Conservation (phyloP, 2,329 filamentous ascomycete genomes). For the Trichothecium sympodiale region DNA sequence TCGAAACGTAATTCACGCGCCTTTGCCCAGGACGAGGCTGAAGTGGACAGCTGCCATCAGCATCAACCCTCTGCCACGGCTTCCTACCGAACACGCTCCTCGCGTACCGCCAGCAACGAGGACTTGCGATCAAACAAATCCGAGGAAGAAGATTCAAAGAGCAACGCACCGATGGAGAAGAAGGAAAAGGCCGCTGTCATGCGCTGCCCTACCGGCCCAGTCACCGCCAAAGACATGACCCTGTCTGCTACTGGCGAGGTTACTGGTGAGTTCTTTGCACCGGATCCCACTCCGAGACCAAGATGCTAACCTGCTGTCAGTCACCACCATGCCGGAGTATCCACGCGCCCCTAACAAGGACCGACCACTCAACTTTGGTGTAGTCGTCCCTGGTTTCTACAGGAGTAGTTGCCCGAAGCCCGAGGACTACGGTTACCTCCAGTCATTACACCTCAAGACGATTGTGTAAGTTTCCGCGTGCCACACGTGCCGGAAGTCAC, state of each 20-base stretch:
- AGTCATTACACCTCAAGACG: conserved; percentile 60
- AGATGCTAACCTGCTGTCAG: conserved; percentile 6
- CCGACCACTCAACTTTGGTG: conserved; percentile 62
- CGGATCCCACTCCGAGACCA: background rate
- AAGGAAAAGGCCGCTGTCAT: no score
- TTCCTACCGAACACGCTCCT: conserved; percentile 17
- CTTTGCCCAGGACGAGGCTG: conserved; percentile 11
- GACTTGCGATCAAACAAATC: conserved; percentile 7
- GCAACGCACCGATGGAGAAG: background rate
- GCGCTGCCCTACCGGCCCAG: conserved; percentile 1
- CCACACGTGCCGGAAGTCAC: conserved; percentile 1
- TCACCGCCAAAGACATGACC: conserved; percentile 7
- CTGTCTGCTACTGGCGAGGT: background rate
- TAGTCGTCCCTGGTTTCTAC: conserved; percentile 64
- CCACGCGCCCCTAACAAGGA: conserved; percentile 14
- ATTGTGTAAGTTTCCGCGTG: conserved; percentile 51
- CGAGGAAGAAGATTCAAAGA: conserved; percentile 5
- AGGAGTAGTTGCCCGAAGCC: conserved; percentile 69
- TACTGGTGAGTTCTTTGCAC: background rate
- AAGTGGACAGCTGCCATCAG: conserved; percentile 6
- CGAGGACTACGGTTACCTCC: conserved; percentile 60
- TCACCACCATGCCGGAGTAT: conserved; percentile 3
- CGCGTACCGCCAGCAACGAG: conserved; percentile 17
- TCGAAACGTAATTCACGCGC: conserved; percentile 14
- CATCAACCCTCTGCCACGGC: conserved; percentile 8